phyloP scores from a whole-genome alignment of 371 early-diverging fungal species.

The Syncephalastrum sp. region DNA sequence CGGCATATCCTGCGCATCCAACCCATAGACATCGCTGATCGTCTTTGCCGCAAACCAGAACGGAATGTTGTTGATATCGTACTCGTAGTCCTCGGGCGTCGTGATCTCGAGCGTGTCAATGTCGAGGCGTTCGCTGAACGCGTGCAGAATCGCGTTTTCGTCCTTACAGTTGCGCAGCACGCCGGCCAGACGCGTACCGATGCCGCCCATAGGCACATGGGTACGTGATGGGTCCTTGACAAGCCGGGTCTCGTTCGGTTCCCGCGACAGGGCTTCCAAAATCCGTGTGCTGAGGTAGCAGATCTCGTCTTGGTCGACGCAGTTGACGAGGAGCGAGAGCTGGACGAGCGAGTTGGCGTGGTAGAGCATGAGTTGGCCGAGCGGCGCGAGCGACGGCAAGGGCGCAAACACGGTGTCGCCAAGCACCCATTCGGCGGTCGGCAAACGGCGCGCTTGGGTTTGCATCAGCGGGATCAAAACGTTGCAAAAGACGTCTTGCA shows the following conservation, averaged over 20 bases:
- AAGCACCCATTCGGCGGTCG: constrained; percentile 30
- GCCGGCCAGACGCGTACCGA: constrained; percentile 67
- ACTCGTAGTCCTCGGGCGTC: constrained; percentile 41
- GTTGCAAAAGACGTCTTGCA: constrained; percentile 72
- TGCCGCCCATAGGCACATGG: constrained; percentile 31
- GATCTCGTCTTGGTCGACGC: constrained; percentile 64
- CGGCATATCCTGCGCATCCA: constrained; percentile 19
- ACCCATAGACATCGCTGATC: constrained; percentile 17
- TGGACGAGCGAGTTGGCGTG: constrained; percentile 65
- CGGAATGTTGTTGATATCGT: constrained; percentile 45
- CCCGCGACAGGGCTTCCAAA: constrained; percentile 67
- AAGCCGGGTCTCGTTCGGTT: constrained; percentile 29
- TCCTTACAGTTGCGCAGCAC: constrained; percentile 63
- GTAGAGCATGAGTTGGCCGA: constrained; percentile 79
- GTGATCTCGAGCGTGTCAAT: constrained; percentile 54
- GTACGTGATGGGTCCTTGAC: constrained; percentile 15
- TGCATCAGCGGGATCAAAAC: constrained; percentile 60
- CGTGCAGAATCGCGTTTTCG: constrained; percentile 69
- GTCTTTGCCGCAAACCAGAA: constrained; percentile 41
- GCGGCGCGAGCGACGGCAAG: constrained; percentile 58
- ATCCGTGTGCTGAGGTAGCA: constrained; percentile 76
- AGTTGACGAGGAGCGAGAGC: constrained; percentile 68
- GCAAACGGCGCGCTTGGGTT: constrained; percentile 21
- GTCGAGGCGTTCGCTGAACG: constrained; percentile 77
- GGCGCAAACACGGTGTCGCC: constrained; percentile 25